Evolutionary conservation across 2,329 filamentous ascomycete species (phyloP).

Genomic region (Mycosphaerelloides madeirae): DNA sequence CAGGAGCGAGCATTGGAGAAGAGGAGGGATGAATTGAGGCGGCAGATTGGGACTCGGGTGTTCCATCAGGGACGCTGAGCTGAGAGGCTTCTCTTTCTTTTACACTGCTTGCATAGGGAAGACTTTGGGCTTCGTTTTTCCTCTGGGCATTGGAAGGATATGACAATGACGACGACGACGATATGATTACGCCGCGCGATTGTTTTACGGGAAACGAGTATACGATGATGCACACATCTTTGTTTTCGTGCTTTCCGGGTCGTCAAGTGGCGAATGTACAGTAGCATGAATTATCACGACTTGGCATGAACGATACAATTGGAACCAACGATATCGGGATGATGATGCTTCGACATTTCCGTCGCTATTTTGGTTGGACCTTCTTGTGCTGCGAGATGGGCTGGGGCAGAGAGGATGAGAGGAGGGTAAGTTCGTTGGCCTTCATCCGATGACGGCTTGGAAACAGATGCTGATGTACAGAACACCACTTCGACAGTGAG

Average conservation of each 20-base stretch:
- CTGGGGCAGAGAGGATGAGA: too few relatives aligned
- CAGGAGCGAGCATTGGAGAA: slow-evolving; percentile 48
- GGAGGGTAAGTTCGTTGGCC: too few relatives aligned
- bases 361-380: too few relatives aligned
- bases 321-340: too few relatives aligned
- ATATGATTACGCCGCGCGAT: background rate
- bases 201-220: background rate
- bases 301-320: too few relatives aligned
- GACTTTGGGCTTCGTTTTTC: background rate
- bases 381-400: too few relatives aligned
- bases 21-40: slow-evolving; percentile 49
- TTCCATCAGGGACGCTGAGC: slow-evolving; percentile 9
- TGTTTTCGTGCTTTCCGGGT: background rate
- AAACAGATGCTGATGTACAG: too few relatives aligned
- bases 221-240: background rate
- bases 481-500: too few relatives aligned
- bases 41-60: slow-evolving; percentile 41
- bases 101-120: background rate
- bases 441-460: too few relatives aligned
- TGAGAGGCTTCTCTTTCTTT: background rate
- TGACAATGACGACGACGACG: slow-evolving; percentile 1
- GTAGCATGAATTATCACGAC: background rate
- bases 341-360: too few relatives aligned
- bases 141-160: background rate
- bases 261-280: background rate